Base-by-base conservation (phyloP, 305 asterid species). In the Nicotiana rustica region DNA sequence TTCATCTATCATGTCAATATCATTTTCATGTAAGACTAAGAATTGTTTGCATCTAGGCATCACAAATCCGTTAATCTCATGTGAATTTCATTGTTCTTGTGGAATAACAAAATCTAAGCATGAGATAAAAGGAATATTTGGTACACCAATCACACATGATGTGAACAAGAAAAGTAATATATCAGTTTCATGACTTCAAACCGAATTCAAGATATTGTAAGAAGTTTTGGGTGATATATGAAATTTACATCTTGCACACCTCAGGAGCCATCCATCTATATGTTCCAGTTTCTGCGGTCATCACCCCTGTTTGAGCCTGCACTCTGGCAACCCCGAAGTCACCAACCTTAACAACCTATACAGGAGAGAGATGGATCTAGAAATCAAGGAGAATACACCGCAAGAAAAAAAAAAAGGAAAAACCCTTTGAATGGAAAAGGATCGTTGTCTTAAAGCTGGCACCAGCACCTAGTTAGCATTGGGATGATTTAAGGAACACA, bases 231-330 rank as follows among this genome's bases (percentile, higher is more conserved):
- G 33, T 2, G 41, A n/a, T 9, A 68, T 36, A 68, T 38, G 56
- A 36, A 83, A 29, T 47, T 77, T 47, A 19, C n/a, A 19, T 61
- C 47, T 75, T 62, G 73, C 78, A 56, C 80, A 92, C 96, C 96
- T 93, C 95, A 61, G 97, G 96, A 80, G 96, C 96, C 97, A 93
- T 93, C 97, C 96, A 93, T 65, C 95, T 88, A 82, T 93, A 93
- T 67, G 97, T 90, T 84, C 97, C 97, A 44, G 96, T 93, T 88
- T 93, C 97, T 15, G 97, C 97, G 9, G 97, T 93, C 97, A 93
- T 93, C 77, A 92, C 93, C 57, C 97, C 97, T 52, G 94, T 94
- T 66, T 81, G 88, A 85, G 86, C 33, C 90, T 93, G 97, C 86
- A 93, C 93, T 80, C 95, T 90, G 79, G 97, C 95, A 84, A 93